Evolutionary conservation across 192 early-diverging fungal genomes (phyloP).

Genomic region (Coemansia erecta): DNA sequence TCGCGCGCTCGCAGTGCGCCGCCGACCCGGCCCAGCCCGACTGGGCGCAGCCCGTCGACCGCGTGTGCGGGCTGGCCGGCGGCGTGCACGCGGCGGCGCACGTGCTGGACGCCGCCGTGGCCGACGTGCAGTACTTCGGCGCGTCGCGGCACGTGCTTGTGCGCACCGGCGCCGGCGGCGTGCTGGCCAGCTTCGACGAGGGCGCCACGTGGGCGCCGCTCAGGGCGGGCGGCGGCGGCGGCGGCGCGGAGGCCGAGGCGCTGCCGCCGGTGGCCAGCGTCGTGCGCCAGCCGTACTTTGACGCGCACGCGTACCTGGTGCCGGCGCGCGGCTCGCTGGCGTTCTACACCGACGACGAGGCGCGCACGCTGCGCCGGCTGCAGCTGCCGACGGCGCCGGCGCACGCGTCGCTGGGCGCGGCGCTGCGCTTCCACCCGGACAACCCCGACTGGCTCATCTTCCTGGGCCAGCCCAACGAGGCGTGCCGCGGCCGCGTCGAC

Average conservation of each 20-base stretch:
- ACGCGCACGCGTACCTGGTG: slow-evolving; percentile 62
- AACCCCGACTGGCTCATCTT: slow-evolving; percentile 81
- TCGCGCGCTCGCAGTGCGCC: slow-evolving; percentile 68
- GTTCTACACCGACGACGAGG: slow-evolving; percentile 62
- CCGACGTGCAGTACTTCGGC: slow-evolving; percentile 66
- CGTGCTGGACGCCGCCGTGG: slow-evolving; percentile 49
- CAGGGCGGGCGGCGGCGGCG: slow-evolving; percentile 3
- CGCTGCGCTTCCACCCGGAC: slow-evolving; percentile 82
- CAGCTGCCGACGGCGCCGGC: slow-evolving; percentile 63
- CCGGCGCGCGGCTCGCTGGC: slow-evolving; percentile 48
- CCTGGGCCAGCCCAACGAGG: slow-evolving; percentile 56
- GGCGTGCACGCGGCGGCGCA: slow-evolving; percentile 33
- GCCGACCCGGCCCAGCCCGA: slow-evolving; percentile 60
- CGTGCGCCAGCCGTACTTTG: slow-evolving; percentile 63
- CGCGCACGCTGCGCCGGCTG: slow-evolving; percentile 57
- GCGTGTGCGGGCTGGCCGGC: slow-evolving; percentile 63
- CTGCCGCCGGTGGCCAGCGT: slow-evolving; percentile 24
- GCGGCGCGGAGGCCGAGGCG: background rate
- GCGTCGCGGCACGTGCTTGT: slow-evolving; percentile 57
- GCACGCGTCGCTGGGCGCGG: slow-evolving; percentile 55
- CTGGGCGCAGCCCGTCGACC: slow-evolving; percentile 58
- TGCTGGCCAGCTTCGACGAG: slow-evolving; percentile 63
- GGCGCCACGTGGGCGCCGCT: slow-evolving; percentile 60
- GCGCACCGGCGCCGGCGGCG: slow-evolving; percentile 53
- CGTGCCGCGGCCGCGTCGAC: slow-evolving; percentile 53